A percentile compares a stretch with the other conserved stretches of the same genome.
Evolutionary conservation across 495 filamentous ascomycete species (phyloP).

Genomic region (Bacidia gigantensis): DNA sequence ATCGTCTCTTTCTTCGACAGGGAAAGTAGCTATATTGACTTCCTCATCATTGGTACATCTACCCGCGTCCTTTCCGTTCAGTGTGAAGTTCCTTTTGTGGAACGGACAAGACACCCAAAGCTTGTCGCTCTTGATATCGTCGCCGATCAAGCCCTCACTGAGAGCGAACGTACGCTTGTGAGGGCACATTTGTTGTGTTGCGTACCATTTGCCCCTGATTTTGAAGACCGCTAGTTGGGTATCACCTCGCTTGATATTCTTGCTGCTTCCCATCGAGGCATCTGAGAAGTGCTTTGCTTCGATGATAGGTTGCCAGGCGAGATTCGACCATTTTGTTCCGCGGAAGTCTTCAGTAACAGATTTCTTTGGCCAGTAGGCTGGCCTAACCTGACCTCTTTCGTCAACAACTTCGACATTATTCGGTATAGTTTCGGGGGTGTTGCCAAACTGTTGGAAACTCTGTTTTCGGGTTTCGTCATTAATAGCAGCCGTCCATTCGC

Average conservation of each 20-base stretch:
- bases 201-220: conserved; percentile 68
- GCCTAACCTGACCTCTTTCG: conserved; percentile 64
- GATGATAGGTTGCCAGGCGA: conserved; percentile 75
- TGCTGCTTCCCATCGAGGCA: conserved; percentile 51
- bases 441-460: conserved; percentile 76
- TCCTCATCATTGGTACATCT: conserved; percentile 62
- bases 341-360: conserved; percentile 61
- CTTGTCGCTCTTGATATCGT: conserved; percentile 40
- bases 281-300: conserved; percentile 61
- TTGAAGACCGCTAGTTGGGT: conserved; percentile 90
- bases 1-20: conserved; percentile 62
- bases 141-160: conserved; percentile 77
- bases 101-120: conserved; percentile 83
- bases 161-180: conserved; percentile 89
- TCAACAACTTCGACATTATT: conserved; percentile 53
- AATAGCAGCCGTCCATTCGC: conserved; percentile 88
- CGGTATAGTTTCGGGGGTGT: conserved; percentile 60
- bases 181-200: conserved; percentile 97
- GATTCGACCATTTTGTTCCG: conserved; percentile 52
- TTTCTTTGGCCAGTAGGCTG: conserved; percentile 72
- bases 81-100: conserved; percentile 86
- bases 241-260: conserved; percentile 73
- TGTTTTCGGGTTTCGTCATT: conserved; percentile 52
- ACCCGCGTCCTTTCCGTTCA: conserved; percentile 54
- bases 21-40: conserved; percentile 78